Evolutionary conservation across 2,329 filamentous ascomycete genomes (phyloP).

Genomic region (Hypoxylon sp.): DNA sequence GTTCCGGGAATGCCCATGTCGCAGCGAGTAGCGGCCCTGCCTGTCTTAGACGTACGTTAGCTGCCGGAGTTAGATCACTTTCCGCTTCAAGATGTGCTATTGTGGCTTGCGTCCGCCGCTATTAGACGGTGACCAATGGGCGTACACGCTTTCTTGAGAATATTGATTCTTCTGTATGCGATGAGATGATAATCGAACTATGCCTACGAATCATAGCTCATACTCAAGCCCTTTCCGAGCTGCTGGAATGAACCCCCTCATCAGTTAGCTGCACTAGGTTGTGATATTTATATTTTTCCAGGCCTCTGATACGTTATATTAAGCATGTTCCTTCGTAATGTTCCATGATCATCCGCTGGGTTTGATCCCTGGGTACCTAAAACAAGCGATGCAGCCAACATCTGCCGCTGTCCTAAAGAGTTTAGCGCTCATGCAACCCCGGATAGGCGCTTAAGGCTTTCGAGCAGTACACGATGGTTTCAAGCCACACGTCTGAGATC

Average conservation of each 20-base stretch:
- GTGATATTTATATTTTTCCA: slow-evolving; percentile 1
- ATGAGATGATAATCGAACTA: slow-evolving; percentile 4
- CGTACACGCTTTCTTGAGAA: background rate
- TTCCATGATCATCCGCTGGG: slow-evolving; percentile 17
- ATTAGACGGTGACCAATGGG: slow-evolving; percentile 10
- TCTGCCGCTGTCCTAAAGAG: too few species aligned
- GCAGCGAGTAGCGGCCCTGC: slow-evolving; percentile 8
- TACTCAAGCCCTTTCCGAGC: slow-evolving; percentile 2
- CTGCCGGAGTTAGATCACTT: slow-evolving; percentile 14
- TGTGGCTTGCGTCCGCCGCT: background rate
- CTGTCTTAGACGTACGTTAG: slow-evolving; percentile 14
- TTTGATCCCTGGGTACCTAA: slow-evolving; percentile 2
- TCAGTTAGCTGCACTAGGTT: slow-evolving; percentile 4
- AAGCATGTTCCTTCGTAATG: slow-evolving; percentile 9
- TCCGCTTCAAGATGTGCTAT: slow-evolving; percentile 12
- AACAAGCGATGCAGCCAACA: background rate
- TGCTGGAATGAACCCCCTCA: slow-evolving; percentile 14
- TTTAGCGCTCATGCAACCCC: slow-evolving; percentile 3
- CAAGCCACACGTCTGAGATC: background rate
- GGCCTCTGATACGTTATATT: slow-evolving; percentile 19
- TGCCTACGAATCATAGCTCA: slow-evolving; percentile 18
- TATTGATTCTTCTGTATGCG: slow-evolving; percentile 3
- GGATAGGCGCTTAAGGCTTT: background rate
- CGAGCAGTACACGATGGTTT: background rate
- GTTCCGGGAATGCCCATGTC: slow-evolving; percentile 12